A percentile compares a stretch with the other conserved stretches of the same genome.
Evolutionary conservation across 2,329 filamentous ascomycete genomes (phyloP).

Genomic region (Diplodia corticola): DNA sequence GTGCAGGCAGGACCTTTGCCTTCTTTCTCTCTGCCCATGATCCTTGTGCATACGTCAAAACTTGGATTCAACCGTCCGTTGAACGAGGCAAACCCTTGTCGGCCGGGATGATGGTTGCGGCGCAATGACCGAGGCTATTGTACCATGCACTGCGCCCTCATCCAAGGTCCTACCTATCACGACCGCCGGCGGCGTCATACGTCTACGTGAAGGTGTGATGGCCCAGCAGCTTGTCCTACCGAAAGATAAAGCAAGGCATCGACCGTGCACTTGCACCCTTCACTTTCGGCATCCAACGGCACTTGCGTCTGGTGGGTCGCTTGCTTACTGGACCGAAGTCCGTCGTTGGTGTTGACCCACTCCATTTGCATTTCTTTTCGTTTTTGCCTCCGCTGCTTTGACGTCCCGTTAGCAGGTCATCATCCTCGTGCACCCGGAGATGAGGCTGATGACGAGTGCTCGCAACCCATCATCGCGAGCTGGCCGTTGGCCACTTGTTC

Average conservation of each 20-base stretch:
- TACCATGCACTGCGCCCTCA: background rate
- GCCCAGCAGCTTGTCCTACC: too few species aligned
- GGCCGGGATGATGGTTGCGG: background rate
- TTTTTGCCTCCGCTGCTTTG: background rate
- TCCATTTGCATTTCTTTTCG: background rate
- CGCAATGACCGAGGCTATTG: background rate
- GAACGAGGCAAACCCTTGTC: background rate
- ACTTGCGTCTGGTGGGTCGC: too few species aligned
- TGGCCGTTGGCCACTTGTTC: background rate
- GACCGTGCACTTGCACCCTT: too few species aligned
- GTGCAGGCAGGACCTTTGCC: background rate
- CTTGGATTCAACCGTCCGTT: background rate
- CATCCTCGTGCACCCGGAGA: background rate
- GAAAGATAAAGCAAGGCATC: too few species aligned
- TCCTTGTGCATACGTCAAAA: background rate
- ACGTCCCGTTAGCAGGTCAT: background rate
- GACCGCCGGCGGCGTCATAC: background rate
- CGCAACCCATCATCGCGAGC: background rate
- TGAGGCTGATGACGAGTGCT: background rate
- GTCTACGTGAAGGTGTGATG: too few species aligned
- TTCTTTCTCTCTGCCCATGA: background rate
- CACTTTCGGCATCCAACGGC: background rate
- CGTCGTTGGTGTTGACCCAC: background rate
- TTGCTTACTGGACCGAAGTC: background rate
- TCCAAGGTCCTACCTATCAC: background rate